Evolutionary conservation across 2,329 filamentous ascomycete species (phyloP).

Genomic region (Hypoxylon sp.): DNA sequence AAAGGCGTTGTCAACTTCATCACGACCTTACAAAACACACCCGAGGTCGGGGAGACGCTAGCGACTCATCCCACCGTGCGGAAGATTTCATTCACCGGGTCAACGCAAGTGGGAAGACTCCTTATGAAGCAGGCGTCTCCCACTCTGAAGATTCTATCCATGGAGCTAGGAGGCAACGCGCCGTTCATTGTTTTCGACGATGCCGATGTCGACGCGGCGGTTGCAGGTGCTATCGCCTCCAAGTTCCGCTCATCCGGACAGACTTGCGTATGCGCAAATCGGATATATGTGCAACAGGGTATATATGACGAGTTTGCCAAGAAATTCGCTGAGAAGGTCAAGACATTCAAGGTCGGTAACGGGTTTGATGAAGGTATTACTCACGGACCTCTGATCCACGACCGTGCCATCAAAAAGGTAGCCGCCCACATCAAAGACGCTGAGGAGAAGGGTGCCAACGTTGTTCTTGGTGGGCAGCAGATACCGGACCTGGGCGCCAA

Average conservation of each 20-base stretch:
- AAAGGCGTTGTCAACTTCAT: constrained; percentile 93
- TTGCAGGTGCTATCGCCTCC: constrained; percentile 83
- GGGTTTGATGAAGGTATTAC: constrained; percentile 80
- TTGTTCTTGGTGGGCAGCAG: constrained; percentile 82
- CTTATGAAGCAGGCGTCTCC: constrained; percentile 91
- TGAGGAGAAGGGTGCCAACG: constrained; percentile 79
- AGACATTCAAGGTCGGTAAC: constrained; percentile 80
- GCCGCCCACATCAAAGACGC: constrained; percentile 86
- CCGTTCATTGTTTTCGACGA: constrained; percentile 98
- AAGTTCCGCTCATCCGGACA: constrained; percentile 97
- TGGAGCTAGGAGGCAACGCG: constrained; percentile 95
- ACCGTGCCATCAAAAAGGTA: constrained; percentile 84
- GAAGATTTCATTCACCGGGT: constrained; percentile 97
- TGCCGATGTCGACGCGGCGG: constrained; percentile 87
- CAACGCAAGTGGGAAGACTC: constrained; percentile 75
- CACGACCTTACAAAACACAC: constrained; percentile 83
- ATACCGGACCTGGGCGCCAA: constrained; percentile 82
- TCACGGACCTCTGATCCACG: constrained; percentile 88
- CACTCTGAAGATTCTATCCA: constrained; percentile 86
- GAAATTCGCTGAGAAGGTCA: constrained; percentile 80
- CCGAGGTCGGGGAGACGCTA: constrained; percentile 81
- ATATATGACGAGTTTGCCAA: constrained; percentile 82
- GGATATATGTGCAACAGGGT: constrained; percentile 83
- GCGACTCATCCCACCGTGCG: constrained; percentile 83
- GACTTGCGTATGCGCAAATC: constrained; percentile 93